Evolutionary conservation across 2,329 filamentous ascomycete genomes (phyloP).

Genomic region (Akanthomyces muscarius): DNA sequence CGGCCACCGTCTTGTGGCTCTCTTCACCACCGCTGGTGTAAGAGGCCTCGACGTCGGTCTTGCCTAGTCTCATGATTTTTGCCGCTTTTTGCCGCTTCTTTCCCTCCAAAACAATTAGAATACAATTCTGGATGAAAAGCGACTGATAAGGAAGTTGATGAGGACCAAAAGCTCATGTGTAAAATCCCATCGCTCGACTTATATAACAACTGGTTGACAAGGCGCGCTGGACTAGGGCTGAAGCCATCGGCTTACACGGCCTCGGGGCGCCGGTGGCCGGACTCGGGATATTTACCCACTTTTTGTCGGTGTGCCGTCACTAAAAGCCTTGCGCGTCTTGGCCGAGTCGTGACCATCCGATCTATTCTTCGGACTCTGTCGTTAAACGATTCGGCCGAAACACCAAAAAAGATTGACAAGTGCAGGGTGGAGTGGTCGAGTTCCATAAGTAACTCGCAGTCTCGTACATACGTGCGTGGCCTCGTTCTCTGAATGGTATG

Average conservation of each 20-base stretch:
- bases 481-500: too few relatives aligned
- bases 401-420: too few relatives aligned
- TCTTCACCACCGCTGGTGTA: background rate
- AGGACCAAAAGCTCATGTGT: too few relatives aligned
- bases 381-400: background rate
- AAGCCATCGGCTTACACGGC: background rate
- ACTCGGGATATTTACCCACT: conserved; percentile 3
- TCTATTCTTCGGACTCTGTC: too few relatives aligned
- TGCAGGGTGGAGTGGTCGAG: too few relatives aligned
- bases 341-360: too few relatives aligned
- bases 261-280: conserved; percentile 1
- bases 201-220: background rate
- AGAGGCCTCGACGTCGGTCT: background rate
- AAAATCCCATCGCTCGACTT: background rate
- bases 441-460: too few relatives aligned
- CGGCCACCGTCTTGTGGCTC: background rate
- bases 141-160: too few relatives aligned
- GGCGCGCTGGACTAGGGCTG: background rate
- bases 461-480: too few relatives aligned
- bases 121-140: too few relatives aligned
- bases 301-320: background rate
- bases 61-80: background rate
- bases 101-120: too few relatives aligned
- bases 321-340: background rate
- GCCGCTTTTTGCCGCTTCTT: background rate